Evolutionary conservation across 345 rosid genomes (phyloP), one percentile per base, ranked within the genome.

Genomic region (Ricinus communis): DNA sequence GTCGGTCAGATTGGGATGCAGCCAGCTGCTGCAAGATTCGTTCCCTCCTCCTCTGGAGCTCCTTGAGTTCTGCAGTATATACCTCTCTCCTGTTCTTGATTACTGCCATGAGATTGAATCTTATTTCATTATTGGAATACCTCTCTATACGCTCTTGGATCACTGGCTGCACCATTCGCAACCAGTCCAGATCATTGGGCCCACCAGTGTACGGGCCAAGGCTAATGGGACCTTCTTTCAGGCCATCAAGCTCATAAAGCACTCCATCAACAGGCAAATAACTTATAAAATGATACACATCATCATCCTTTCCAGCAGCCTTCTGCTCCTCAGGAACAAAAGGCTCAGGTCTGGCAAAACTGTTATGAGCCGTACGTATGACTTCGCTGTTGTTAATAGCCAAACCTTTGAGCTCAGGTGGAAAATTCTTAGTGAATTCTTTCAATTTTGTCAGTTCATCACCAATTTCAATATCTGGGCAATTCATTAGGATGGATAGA

Each of bases 271-370:
- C 90, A 19, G 97, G 96, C 57, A 95, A 76, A 79, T 95, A 95
- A 76, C 99, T 95, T 60, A 93, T 93, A 76, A 95, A 95, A 78
- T 95, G 99, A 88, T 92, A 95, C 33, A 95, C 96, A 18, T 95
- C 99, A 31, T 95, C 99, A 27, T 93, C 99, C 77, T 93, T 93
- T n/a, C 86, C 82, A 56, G 98, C 93, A 27, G 86, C 66, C 80
- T 90, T 95, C 75, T 89, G 97, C 80, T 95, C 98, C 66, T 90
- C 99, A 0, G 88, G 93, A 61, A 93, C 84, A 74, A 95, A 95
- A 43, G 99, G 99, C 82, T 93, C 98, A 4, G 98, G 97, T 79
- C 99, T 85, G n/a, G 98, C 97, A 58, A 92, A 95, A 81, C 97
- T 92, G 76, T 95, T 95, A 79, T 95, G 99, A 43, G 98, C 97